Conservation (phyloP, 331 rosid genomes). For the Rhamnella rubrinervis region DNA sequence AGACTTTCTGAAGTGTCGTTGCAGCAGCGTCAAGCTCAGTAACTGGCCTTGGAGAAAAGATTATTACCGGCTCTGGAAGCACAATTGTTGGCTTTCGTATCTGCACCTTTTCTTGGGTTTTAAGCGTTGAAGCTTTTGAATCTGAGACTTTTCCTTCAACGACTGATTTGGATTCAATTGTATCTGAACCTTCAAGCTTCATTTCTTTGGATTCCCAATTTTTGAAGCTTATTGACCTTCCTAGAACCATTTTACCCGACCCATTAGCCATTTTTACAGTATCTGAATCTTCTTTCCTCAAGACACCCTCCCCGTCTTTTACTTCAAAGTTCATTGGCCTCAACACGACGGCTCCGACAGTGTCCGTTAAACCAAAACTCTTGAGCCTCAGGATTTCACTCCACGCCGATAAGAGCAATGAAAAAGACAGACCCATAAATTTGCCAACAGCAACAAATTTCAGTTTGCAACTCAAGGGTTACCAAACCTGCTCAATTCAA, state of each 20-base stretch:
- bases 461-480: not conserved
- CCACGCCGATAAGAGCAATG: conserved; percentile 25
- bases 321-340: not conserved
- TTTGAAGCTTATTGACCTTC: conserved; percentile 11
- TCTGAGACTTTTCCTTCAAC: not conserved
- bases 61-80: conserved; percentile 26
- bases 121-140: conserved; percentile 10
- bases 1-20: conserved; percentile 50
- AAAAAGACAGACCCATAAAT: conserved; percentile 32
- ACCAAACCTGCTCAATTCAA: conserved; percentile 10
- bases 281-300: conserved; percentile 14
- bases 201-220: conserved; percentile 1
- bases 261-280: not conserved
- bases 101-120: conserved; percentile 13
- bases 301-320: not conserved
- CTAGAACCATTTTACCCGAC: not conserved
- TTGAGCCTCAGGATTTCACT: conserved; percentile 4
- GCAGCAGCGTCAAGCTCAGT: conserved; percentile 46
- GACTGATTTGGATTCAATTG: not conserved
- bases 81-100: conserved; percentile 28
- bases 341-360: not conserved
- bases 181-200: not conserved
- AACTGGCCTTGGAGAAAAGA: conserved; percentile 30
- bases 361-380: conserved; percentile 1
- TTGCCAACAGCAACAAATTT: not conserved